A percentile compares a stretch with the other conserved stretches of the same genome.
These are phyloP conservation scores for Amanita muscaria DNA, from an alignment of 768 basidiomycete genomes.

Conservation along the genomic window DNA sequence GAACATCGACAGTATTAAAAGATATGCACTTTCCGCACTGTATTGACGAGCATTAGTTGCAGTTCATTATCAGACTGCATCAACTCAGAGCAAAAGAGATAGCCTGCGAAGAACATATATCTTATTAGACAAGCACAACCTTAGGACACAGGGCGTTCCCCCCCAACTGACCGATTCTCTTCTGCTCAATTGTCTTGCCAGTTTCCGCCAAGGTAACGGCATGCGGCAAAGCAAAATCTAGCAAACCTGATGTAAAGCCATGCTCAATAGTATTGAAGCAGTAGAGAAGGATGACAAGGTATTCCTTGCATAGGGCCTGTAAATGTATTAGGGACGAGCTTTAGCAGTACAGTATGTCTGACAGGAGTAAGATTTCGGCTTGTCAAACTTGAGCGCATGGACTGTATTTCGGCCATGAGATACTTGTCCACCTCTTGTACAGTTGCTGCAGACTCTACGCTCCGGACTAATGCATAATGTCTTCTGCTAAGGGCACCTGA, in stretches of 20 bases:
- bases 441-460: slow-evolving; percentile 55
- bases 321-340: slow-evolving; percentile 9
- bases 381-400: slow-evolving; percentile 44
- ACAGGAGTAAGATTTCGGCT: slow-evolving; percentile 46
- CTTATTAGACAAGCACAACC: neutral
- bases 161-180: slow-evolving; percentile 48
- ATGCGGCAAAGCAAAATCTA: slow-evolving; percentile 57
- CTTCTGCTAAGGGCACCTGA: slow-evolving; percentile 71
- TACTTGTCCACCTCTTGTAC: slow-evolving; percentile 51
- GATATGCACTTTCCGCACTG: slow-evolving; percentile 60
- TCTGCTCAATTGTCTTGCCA: slow-evolving; percentile 49
- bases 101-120: slow-evolving; percentile 38
- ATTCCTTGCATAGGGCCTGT: slow-evolving; percentile 60
- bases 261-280: slow-evolving; percentile 46
- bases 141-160: too few species aligned
- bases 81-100: slow-evolving; percentile 66
- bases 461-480: slow-evolving; percentile 70
- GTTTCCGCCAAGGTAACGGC: slow-evolving; percentile 73
- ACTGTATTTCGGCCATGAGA: slow-evolving; percentile 49
- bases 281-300: slow-evolving; percentile 60
- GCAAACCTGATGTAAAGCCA: slow-evolving; percentile 16
- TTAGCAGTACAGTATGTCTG: slow-evolving; percentile 18
- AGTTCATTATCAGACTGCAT: slow-evolving; percentile 66
- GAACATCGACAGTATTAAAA: neutral
- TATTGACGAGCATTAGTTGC: slow-evolving; percentile 79